A percentile compares a stretch with the other conserved stretches of the same genome.
Conservation (phyloP, 164 flowering plant species). For the Brasenia schreberi region DNA sequence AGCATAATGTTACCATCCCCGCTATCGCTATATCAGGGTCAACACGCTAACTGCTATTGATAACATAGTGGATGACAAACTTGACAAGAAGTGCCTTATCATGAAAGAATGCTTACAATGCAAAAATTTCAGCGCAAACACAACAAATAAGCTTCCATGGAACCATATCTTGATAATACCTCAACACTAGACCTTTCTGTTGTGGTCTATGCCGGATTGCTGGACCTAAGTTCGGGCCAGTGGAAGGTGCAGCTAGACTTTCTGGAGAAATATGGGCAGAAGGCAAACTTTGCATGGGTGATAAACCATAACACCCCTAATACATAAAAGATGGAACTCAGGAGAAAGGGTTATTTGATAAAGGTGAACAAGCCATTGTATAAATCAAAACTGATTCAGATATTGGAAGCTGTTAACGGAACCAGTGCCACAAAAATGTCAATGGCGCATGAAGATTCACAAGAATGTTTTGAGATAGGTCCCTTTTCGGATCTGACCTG, state of each 20-base stretch:
- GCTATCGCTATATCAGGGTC: no score
- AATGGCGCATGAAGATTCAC: slow-evolving; percentile 21
- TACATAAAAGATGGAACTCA: slow-evolving; percentile 64
- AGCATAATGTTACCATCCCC: no score
- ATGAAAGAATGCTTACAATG: slow-evolving; percentile 9
- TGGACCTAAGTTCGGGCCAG: slow-evolving; percentile 65
- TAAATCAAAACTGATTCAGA: slow-evolving; percentile 74
- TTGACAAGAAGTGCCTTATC: background rate
- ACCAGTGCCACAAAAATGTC: slow-evolving; percentile 12
- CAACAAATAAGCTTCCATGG: slow-evolving; percentile 6
- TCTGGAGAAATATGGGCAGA: slow-evolving; percentile 42
- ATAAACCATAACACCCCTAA: slow-evolving; percentile 73
- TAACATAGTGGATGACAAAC: background rate
- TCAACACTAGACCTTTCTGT: slow-evolving; percentile 25
- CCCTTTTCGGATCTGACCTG: slow-evolving; percentile 30
- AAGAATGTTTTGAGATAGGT: slow-evolving; percentile 64
- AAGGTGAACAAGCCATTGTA: slow-evolving; percentile 76
- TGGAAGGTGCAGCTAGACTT: slow-evolving; percentile 87
- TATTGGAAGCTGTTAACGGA: slow-evolving; percentile 46
- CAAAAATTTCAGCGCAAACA: slow-evolving; percentile 15
- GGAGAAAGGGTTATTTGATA: slow-evolving; percentile 55
- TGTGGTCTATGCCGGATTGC: slow-evolving; percentile 64
- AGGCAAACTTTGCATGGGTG: slow-evolving; percentile 77
- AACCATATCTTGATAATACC: slow-evolving; percentile 12
- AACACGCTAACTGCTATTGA: no score